These are phyloP conservation scores for Cordia subcordata DNA, from an alignment of 257 asterid species.

Conservation along the genomic window DNA sequence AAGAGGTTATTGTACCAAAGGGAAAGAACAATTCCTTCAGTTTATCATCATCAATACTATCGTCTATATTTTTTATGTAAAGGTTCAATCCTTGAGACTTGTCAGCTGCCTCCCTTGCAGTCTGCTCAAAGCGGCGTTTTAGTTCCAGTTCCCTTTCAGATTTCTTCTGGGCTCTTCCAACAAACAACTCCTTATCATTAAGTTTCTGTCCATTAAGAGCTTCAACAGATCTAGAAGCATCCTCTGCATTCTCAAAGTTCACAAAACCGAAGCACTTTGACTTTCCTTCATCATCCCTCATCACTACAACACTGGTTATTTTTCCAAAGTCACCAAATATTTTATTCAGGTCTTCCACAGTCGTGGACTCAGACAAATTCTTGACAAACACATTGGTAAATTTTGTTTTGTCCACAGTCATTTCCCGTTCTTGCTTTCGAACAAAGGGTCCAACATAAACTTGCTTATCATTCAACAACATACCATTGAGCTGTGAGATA, in stretches of 20 bases:
- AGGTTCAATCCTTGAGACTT: constrained; percentile 75
- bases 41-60: constrained; percentile 70
- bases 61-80: constrained; percentile 85
- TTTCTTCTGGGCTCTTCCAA: constrained; percentile 94
- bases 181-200: constrained; percentile 82
- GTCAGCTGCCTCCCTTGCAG: constrained; percentile 70
- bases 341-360: constrained; percentile 65
- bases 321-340: constrained; percentile 65
- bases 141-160: constrained; percentile 74
- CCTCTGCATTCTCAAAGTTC: constrained; percentile 82
- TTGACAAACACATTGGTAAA: constrained; percentile 85
- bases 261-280: constrained; percentile 89
- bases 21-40: constrained; percentile 78
- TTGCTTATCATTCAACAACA: constrained; percentile 82
- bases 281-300: constrained; percentile 82
- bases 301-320: constrained; percentile 61
- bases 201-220: constrained; percentile 62
- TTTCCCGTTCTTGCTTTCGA: constrained; percentile 84
- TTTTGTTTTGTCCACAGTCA: constrained; percentile 52
- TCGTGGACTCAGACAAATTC: constrained; percentile 68
- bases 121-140: constrained; percentile 72
- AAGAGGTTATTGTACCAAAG: constrained; percentile 78
- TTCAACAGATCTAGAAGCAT: constrained; percentile 86
- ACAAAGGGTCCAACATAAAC: constrained; percentile 82
- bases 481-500: constrained; percentile 81